A percentile compares a stretch with the other conserved stretches of the same genome.
phyloP scores from a whole-genome alignment of 2,329 filamentous ascomycete species.

The Rhynchosporium secalis region DNA sequence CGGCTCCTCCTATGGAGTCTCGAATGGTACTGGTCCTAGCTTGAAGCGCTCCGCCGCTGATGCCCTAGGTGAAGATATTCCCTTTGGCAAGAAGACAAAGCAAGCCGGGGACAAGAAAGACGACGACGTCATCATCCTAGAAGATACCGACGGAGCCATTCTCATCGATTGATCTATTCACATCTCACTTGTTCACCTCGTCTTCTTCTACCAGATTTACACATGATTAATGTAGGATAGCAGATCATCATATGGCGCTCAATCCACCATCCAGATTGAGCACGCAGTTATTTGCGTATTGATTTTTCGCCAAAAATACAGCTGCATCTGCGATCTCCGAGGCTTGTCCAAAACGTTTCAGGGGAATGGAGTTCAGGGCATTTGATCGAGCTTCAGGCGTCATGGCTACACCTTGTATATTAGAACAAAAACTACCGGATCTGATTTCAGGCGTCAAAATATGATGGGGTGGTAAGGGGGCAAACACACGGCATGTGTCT shows the following conservation, averaged over 20 bases:
- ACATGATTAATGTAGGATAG: constrained; percentile 13
- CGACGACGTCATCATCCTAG: constrained; percentile 36
- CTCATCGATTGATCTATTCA: constrained; percentile 56
- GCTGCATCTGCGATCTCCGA: constrained; percentile 82
- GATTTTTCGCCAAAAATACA: constrained; percentile 72
- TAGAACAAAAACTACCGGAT: constrained; percentile 26
- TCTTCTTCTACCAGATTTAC: constrained; percentile 4
- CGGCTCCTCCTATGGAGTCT: constrained; percentile 6
- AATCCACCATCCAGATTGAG: constrained; percentile 84
- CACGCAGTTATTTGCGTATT: constrained; percentile 84
- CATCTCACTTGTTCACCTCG: constrained; percentile 24
- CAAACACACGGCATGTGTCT: not conserved
- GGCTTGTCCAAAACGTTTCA: constrained; percentile 63
- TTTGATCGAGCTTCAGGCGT: constrained; percentile 40
- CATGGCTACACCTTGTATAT: constrained; percentile 46
- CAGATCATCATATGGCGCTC: constrained; percentile 59
- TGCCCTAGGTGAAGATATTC: constrained; percentile 27
- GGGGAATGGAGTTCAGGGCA: constrained; percentile 57
- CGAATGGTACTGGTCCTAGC: constrained; percentile 21
- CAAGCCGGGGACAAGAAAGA: constrained; percentile 44
- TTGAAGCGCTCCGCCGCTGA: constrained; percentile 40
- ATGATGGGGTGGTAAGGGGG: not conserved
- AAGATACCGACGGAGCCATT: constrained; percentile 58
- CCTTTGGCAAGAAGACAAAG: constrained; percentile 37
- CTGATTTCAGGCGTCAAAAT: constrained; percentile 31